phyloP scores from a whole-genome alignment of 2,329 filamentous ascomycete species.

The Boeremia exigua region DNA sequence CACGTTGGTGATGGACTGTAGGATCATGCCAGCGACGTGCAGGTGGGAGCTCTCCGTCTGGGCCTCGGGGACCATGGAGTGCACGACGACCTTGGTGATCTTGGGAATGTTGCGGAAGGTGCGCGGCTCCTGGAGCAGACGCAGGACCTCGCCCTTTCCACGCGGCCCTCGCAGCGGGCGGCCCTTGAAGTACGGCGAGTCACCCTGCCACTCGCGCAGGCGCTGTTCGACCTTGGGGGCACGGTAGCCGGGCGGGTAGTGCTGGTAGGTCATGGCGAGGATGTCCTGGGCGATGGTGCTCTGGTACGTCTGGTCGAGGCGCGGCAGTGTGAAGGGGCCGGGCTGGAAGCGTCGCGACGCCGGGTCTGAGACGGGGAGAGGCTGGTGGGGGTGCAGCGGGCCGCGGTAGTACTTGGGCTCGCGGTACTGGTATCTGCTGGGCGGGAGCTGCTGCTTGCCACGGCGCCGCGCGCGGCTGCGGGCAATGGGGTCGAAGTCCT shows the following conservation, averaged over 20 bases:
- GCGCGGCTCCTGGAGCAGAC: constrained; percentile 69
- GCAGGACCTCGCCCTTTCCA: constrained; percentile 73
- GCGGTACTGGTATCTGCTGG: constrained; percentile 86
- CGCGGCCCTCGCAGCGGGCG: constrained; percentile 83
- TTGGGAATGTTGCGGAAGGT: constrained; percentile 86
- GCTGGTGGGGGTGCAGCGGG: constrained; percentile 89
- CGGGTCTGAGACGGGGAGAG: constrained; percentile 84
- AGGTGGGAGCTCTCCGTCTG: constrained; percentile 75
- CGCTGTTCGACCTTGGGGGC: constrained; percentile 65
- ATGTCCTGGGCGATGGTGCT: constrained; percentile 86
- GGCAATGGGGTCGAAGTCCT: constrained; percentile 58
- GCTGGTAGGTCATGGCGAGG: constrained; percentile 85
- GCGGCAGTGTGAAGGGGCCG: constrained; percentile 86
- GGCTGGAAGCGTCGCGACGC: constrained; percentile 86
- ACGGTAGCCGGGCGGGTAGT: constrained; percentile 79
- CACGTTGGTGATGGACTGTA: constrained; percentile 85
- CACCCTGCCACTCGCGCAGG: constrained; percentile 84
- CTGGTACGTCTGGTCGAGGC: constrained; percentile 88
- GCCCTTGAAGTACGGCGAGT: constrained; percentile 93
- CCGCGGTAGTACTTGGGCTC: constrained; percentile 95
- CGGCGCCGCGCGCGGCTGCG: constrained; percentile 51
- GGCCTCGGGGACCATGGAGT: constrained; percentile 73
- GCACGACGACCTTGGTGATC: constrained; percentile 80
- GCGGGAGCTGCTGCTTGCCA: constrained; percentile 54
- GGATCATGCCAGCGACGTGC: constrained; percentile 80